Evolutionary conservation across 345 rosid species (phyloP).

Genomic region (Combretum micranthum): DNA sequence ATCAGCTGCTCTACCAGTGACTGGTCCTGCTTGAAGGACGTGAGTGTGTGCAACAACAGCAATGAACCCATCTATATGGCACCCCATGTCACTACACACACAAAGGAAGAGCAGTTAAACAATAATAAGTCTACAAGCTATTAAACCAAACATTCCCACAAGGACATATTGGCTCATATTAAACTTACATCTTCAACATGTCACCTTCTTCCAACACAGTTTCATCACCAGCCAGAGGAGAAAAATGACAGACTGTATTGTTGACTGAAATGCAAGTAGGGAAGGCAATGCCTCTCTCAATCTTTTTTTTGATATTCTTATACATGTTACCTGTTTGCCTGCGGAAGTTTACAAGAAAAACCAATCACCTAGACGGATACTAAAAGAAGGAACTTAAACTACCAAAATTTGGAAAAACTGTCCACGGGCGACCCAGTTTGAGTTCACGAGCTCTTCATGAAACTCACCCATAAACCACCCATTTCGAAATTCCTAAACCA

Average conservation of each 20-base stretch:
- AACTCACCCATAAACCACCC: too few relatives aligned
- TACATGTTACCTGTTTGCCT: slow-evolving; percentile 91
- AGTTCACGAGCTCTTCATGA: too few relatives aligned
- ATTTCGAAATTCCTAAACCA: too few relatives aligned
- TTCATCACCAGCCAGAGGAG: slow-evolving; percentile 86
- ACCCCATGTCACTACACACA: slow-evolving; percentile 80
- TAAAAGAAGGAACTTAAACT: too few relatives aligned
- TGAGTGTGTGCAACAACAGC: slow-evolving; percentile 89
- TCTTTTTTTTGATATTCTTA: slow-evolving; percentile 91
- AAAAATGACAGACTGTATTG: slow-evolving; percentile 78
- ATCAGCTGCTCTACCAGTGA: slow-evolving; percentile 78
- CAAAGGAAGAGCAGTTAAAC: slow-evolving; percentile 5
- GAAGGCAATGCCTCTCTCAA: slow-evolving; percentile 86
- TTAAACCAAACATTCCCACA: background rate
- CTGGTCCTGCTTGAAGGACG: slow-evolving; percentile 66
- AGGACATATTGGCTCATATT: background rate
- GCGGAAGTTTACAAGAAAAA: slow-evolving; percentile 1
- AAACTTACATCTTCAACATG: slow-evolving; percentile 73
- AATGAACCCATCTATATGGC: slow-evolving; percentile 96
- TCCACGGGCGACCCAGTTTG: too few relatives aligned
- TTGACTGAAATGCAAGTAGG: slow-evolving; percentile 93
- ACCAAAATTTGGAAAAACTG: too few relatives aligned
- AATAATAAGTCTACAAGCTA: background rate
- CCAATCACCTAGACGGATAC: too few relatives aligned
- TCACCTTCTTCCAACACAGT: slow-evolving; percentile 78